These are phyloP conservation scores for Yamadazyma scolyti DNA, from an alignment of 805 yeast genomes.

Conservation along the genomic window DNA sequence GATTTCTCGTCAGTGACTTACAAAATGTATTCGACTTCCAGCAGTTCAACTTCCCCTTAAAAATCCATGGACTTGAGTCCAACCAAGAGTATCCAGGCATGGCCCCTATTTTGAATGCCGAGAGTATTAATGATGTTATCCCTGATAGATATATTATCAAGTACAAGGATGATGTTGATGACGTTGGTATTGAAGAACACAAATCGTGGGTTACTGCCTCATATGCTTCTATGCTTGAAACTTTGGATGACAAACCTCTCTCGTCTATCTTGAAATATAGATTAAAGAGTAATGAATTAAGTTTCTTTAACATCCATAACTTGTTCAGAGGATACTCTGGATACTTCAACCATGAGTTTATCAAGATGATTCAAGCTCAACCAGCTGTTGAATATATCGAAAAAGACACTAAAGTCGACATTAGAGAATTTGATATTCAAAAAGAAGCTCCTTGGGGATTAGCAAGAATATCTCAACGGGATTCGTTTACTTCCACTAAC, in stretches of 20 bases:
- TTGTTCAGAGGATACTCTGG: conserved; percentile 78
- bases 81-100: background rate
- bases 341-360: conserved; percentile 42
- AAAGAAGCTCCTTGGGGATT: conserved; percentile 42
- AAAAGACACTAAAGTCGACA: conserved; percentile 35
- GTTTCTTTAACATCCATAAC: conserved; percentile 55
- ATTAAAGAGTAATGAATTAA: conserved; percentile 22
- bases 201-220: conserved; percentile 53
- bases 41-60: conserved; percentile 4
- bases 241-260: conserved; percentile 2
- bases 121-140: conserved; percentile 25
- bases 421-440: conserved; percentile 30
- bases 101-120: conserved; percentile 12
- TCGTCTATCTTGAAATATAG: conserved; percentile 10
- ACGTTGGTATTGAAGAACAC: conserved; percentile 57
- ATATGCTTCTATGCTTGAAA: conserved; percentile 6
- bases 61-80: background rate
- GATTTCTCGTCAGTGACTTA: conserved; percentile 2
- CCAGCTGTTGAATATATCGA: conserved; percentile 33
- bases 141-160: conserved; percentile 82
- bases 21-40: conserved; percentile 5
- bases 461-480: conserved; percentile 34
- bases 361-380: conserved; percentile 9
- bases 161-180: conserved; percentile 59
- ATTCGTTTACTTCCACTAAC: conserved; percentile 15